Percentiles rank a stretch among this genome's conserved stretches.
Evolutionary conservation across 345 rosid genomes (phyloP).

Genomic region (Ricinus communis): DNA sequence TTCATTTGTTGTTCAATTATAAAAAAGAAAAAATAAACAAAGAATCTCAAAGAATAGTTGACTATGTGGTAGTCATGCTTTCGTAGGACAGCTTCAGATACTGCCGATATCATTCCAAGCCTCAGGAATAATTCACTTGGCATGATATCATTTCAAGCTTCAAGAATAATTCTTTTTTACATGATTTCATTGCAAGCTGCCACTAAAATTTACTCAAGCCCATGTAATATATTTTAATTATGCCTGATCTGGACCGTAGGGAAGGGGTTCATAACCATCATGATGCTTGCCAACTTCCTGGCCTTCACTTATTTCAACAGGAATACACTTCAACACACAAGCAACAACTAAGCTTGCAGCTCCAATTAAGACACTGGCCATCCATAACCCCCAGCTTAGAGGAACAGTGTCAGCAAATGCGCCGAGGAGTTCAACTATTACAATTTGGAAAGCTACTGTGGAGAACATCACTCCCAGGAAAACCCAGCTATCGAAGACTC

Average conservation of each 20-base stretch:
- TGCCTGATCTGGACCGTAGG: conserved; percentile 56
- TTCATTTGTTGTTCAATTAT: no score
- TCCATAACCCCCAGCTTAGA: conserved; percentile 56
- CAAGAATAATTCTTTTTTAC: no score
- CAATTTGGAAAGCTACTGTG: conserved; percentile 58
- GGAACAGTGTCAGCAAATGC: conserved; percentile 65
- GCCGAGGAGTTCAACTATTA: conserved; percentile 62
- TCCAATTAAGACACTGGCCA: conserved; percentile 52
- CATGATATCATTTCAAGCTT: no score
- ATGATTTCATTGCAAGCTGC: no score
- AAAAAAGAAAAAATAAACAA: no score
- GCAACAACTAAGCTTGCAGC: conserved; percentile 58
- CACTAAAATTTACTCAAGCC: no score
- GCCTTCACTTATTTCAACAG: conserved; percentile 32
- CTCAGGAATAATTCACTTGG: no score
- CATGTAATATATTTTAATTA: conserved; percentile 12
- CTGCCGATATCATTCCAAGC: no score
- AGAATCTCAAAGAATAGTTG: no score
- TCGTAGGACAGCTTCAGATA: no score
- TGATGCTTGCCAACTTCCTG: conserved; percentile 29
- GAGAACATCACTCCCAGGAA: conserved; percentile 52
- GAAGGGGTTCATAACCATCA: conserved; percentile 68
- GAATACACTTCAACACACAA: conserved; percentile 60
- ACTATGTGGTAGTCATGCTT: no score
- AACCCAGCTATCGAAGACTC: conserved; percentile 56